These are phyloP conservation scores for Phytophthora megakarya DNA, from an alignment of 352 stramenopile genomes.

Conservation along the genomic window DNA sequence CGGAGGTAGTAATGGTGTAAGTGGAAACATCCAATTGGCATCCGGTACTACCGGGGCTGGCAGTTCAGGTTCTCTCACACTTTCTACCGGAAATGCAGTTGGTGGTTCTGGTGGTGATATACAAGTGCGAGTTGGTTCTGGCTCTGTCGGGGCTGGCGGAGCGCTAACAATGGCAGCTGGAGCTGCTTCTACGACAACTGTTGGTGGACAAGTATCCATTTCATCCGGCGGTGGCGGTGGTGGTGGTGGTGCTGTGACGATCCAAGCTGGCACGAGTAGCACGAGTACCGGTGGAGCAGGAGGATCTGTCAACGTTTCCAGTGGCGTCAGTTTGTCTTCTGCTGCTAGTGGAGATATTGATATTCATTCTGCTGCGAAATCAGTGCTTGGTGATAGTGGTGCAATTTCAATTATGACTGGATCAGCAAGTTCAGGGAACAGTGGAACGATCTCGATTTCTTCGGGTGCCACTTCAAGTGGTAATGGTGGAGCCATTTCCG, in stretches of 20 bases:
- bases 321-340: constrained; percentile 41
- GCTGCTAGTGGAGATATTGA: constrained; percentile 37
- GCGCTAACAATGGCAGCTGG: constrained; percentile 44
- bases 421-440: constrained; percentile 34
- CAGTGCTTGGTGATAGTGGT: constrained; percentile 38
- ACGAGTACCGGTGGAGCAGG: constrained; percentile 33
- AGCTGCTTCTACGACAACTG: constrained; percentile 27
- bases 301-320: constrained; percentile 42
- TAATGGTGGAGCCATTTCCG: constrained; percentile 34
- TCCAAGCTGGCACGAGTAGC: constrained; percentile 31
- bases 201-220: constrained; percentile 36
- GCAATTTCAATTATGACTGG: constrained; percentile 37
- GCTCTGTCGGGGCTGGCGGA: constrained; percentile 46
- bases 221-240: constrained; percentile 40
- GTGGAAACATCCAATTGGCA: constrained; percentile 49
- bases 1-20: constrained; percentile 43
- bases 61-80: constrained; percentile 50
- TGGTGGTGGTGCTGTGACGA: constrained; percentile 34
- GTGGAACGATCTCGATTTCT: constrained; percentile 41
- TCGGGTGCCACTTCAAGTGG: constrained; percentile 37
- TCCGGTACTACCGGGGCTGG: constrained; percentile 48
- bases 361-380: constrained; percentile 41
- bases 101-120: constrained; percentile 57
- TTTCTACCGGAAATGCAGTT: constrained; percentile 50
- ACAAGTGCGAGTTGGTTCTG: constrained; percentile 45